Conservation (phyloP, 1,284 basidiomycete genomes). For the Schizophyllum amplum region DNA sequence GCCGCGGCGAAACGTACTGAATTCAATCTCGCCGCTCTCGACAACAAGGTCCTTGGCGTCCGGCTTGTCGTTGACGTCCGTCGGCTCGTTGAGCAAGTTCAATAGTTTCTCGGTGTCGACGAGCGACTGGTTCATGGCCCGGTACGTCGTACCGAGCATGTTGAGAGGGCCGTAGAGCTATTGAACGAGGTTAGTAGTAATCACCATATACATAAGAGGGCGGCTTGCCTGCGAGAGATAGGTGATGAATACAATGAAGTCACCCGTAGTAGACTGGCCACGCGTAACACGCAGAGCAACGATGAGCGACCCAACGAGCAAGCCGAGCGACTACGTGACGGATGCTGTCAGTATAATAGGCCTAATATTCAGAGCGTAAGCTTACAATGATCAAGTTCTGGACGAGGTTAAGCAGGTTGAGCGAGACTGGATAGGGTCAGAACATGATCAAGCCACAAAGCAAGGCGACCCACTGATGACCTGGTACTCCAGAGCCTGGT, state of each 20-base stretch:
- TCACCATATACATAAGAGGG: conserved; percentile 1
- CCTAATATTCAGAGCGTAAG: conserved; percentile 8
- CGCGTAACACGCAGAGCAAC: conserved; percentile 59
- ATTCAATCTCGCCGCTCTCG: conserved; percentile 75
- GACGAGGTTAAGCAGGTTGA: conserved; percentile 66
- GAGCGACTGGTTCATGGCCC: conserved; percentile 64
- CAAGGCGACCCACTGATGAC: conserved; percentile 50
- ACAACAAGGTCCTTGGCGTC: conserved; percentile 68
- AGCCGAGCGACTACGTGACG: conserved; percentile 17
- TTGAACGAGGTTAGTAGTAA: conserved; percentile 7
- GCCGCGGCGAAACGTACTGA: conserved; percentile 41
- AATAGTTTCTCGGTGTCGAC: conserved; percentile 78
- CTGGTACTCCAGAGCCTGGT: conserved; percentile 68
- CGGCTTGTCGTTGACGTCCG: conserved; percentile 76
- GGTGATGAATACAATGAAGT: conserved; percentile 75
- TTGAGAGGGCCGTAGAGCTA: conserved; percentile 70
- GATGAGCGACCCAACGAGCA: conserved; percentile 72
- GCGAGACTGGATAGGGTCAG: conserved; percentile 39
- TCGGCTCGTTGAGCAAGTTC: conserved; percentile 67
- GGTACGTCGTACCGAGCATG: conserved; percentile 67
- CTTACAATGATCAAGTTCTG: conserved; percentile 75
- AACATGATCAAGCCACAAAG: conserved; percentile 4
- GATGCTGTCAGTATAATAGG: too few species aligned
- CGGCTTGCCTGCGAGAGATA: conserved; percentile 64
- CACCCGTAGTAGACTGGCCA: conserved; percentile 38